Evolutionary conservation across 805 yeast species (phyloP).

Genomic region (Debaryomyces prosopidis): DNA sequence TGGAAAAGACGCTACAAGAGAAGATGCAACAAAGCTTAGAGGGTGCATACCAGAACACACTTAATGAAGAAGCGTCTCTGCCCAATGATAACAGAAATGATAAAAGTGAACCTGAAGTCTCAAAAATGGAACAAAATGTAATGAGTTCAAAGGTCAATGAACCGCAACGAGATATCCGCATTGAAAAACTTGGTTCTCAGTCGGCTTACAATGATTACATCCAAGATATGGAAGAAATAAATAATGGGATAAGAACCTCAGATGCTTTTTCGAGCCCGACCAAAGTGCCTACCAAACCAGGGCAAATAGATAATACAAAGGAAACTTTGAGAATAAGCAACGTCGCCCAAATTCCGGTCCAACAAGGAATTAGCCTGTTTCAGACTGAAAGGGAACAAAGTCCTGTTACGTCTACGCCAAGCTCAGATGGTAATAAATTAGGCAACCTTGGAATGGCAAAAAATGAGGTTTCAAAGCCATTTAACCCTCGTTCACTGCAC

Average conservation of each 20-base stretch:
- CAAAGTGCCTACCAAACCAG: background rate
- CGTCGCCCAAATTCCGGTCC: background rate
- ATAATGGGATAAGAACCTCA: conserved; percentile 13
- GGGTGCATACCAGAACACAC: conserved; percentile 3
- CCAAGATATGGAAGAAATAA: conserved; percentile 17
- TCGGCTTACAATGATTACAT: conserved; percentile 13
- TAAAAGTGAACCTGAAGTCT: background rate
- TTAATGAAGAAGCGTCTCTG: background rate
- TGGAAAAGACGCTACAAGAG: conserved; percentile 5
- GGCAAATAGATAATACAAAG: background rate
- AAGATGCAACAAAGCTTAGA: conserved; percentile 4
- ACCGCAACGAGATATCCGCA: too few relatives aligned
- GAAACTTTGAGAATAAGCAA: background rate
- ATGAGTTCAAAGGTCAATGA: too few relatives aligned
- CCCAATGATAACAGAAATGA: background rate
- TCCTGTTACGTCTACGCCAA: background rate
- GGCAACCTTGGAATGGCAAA: background rate
- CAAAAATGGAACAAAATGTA: background rate
- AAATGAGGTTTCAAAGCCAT: background rate
- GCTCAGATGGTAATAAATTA: background rate
- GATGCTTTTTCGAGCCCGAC: background rate
- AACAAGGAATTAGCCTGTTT: background rate
- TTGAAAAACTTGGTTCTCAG: too few relatives aligned
- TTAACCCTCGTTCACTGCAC: background rate
- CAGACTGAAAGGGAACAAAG: background rate